Base-by-base conservation (phyloP, 75 land plant species). In the Adiantum capillusveneris region DNA sequence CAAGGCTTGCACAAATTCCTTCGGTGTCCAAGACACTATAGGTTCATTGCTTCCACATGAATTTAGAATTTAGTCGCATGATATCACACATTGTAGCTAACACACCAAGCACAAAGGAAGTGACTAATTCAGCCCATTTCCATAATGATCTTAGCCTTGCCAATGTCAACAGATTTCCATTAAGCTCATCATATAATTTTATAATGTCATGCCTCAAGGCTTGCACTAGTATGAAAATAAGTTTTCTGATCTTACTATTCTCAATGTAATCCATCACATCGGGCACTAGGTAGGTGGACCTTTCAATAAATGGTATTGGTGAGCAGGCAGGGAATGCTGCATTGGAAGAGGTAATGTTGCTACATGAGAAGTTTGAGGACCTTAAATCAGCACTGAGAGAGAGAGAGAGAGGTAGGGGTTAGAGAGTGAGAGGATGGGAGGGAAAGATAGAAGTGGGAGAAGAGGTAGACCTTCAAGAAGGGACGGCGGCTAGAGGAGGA, bases 71-170 rank as follows among this genome's bases (percentile, higher is more conserved):
- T 44, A 17, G 31, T 11, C 1, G 22, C 17, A 20, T 69, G n/a
- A 63, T 69, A 37, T 44, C 67, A 12, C 9, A 42, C 45, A 54
- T 69, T 29, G 25, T 29, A 25, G 58, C 58, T 30, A 69, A 69
- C 68, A 69, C 72, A 22, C 43, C 25, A 9, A 67, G 72, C 31
- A 63, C 42, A 9, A 58, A 69, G 13, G 54, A 54, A 27, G 72
- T 44, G 11, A 42, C 63, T 46, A 63, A 63, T 21, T 63, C 72
- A 19, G 55, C 58, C 6, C 72, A 69, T 31, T 63, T 58, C 50
- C 72, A 69, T n/a, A 69, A 63, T 44, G 72, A 69, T 22, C 58
- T 69, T 13, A 67, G 72, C 16, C 72, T 69, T 27, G 58, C 72
- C 17, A 69, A 57, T 41, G 72, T 67, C 67, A 69, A 69, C 49